Conservation (phyloP, 768 basidiomycete species). For the Kwoniella shandongensis region DNA sequence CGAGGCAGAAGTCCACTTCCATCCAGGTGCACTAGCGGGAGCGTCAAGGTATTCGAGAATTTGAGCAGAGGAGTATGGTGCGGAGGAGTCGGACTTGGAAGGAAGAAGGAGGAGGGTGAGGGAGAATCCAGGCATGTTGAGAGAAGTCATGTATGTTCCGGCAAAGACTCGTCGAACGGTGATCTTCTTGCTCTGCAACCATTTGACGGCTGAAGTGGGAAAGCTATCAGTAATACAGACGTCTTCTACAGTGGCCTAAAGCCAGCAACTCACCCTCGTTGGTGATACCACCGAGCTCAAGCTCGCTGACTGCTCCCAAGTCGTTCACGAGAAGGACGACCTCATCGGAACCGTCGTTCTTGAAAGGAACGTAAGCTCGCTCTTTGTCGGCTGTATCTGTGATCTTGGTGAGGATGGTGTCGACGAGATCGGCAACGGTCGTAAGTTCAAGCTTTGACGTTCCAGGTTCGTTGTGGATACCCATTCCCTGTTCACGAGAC, state of each 20-base stretch:
- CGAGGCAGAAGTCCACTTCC: conserved; percentile 70
- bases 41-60: conserved; percentile 54
- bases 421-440: conserved; percentile 48
- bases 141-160: conserved; percentile 75
- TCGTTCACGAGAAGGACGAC: conserved; percentile 59
- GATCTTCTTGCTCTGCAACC: conserved; percentile 54
- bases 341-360: conserved; percentile 62
- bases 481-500: conserved; percentile 43
- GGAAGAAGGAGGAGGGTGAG: conserved; percentile 65
- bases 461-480: conserved; percentile 57
- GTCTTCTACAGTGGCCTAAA: not conserved
- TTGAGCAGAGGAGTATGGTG: conserved; percentile 41
- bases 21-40: conserved; percentile 67
- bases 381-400: conserved; percentile 53
- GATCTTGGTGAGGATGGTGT: conserved; percentile 51
- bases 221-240: not conserved
- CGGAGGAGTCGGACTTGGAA: conserved; percentile 25
- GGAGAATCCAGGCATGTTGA: conserved; percentile 56
- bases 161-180: conserved; percentile 65
- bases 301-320: conserved; percentile 50
- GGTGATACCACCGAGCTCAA: conserved; percentile 49
- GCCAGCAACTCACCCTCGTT: conserved; percentile 33
- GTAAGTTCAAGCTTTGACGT: conserved; percentile 50
- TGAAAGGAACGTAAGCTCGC: conserved; percentile 54
- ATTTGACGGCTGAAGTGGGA: conserved; percentile 31